Evolutionary conservation across 2,329 filamentous ascomycete genomes (phyloP).

Genomic region (Grosmannia penicillata): DNA sequence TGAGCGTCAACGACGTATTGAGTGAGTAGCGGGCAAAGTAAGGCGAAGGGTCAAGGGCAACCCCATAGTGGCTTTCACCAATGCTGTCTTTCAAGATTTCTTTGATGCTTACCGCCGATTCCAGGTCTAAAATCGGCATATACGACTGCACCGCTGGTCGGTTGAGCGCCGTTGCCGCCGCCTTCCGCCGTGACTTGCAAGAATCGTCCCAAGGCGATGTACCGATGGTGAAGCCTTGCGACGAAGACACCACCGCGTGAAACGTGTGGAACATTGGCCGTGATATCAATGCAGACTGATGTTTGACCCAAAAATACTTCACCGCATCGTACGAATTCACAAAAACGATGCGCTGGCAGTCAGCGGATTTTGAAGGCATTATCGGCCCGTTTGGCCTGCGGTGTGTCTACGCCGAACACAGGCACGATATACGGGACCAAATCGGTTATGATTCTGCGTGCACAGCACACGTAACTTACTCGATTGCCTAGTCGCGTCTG

Average conservation of each 20-base stretch:
- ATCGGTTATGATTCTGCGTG: no score
- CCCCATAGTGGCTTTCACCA: slow-evolving; percentile 37
- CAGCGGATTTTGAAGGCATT: no score
- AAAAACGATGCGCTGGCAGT: slow-evolving; percentile 48
- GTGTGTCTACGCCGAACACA: no score
- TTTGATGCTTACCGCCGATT: slow-evolving; percentile 55
- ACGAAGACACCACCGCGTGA: slow-evolving; percentile 62
- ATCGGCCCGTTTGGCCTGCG: no score
- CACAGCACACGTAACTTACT: no score
- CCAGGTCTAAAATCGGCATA: slow-evolving; percentile 70
- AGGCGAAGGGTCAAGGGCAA: slow-evolving; percentile 56
- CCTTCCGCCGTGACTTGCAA: slow-evolving; percentile 62
- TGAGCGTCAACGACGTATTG: slow-evolving; percentile 62
- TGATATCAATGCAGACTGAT: slow-evolving; percentile 65
- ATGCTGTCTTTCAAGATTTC: slow-evolving; percentile 54
- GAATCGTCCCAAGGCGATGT: slow-evolving; percentile 76
- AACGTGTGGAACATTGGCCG: slow-evolving; percentile 70
- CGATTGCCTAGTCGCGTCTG: slow-evolving; percentile 55
- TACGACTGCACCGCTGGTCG: slow-evolving; percentile 55
- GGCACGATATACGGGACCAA: neutral
- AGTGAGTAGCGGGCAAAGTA: slow-evolving; percentile 65
- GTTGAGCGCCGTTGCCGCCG: slow-evolving; percentile 64
- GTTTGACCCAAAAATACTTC: slow-evolving; percentile 60
- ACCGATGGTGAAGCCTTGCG: slow-evolving; percentile 69
- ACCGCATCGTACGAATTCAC: slow-evolving; percentile 67